Conservation (phyloP, 2,329 filamentous ascomycete species). For the Diaporthe vaccinii region DNA sequence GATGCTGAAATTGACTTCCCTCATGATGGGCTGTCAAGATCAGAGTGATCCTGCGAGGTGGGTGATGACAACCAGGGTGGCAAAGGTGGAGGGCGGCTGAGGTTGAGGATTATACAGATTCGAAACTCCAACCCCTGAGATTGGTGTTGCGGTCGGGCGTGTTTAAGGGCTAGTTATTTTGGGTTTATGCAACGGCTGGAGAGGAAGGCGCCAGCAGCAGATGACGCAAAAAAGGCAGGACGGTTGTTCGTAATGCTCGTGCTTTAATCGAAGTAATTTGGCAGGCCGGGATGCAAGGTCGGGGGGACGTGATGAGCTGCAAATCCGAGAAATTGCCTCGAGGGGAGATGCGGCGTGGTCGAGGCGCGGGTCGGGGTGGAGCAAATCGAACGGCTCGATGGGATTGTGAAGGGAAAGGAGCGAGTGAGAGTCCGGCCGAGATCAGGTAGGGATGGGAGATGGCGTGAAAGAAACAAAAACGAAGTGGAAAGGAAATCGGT, state of each 20-base stretch:
- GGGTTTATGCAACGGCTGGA: constrained; percentile 21
- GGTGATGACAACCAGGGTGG: constrained; percentile 9
- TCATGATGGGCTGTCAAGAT: constrained; percentile 75
- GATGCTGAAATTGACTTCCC: constrained; percentile 99
- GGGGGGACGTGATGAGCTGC: constrained; percentile 25
- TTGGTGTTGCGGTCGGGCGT: constrained; percentile 27
- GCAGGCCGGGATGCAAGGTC: constrained; percentile 35
- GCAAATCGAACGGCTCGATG: constrained; percentile 8
- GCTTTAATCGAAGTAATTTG: constrained; percentile 34
- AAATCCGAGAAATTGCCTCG: constrained; percentile 31
- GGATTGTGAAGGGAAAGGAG: constrained; percentile 8
- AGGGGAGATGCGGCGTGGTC: constrained; percentile 18
- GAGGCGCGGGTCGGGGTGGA: constrained; percentile 5
- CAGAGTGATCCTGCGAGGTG: constrained; percentile 8
- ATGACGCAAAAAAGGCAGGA: constrained; percentile 31
- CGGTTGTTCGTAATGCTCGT: constrained; percentile 33
- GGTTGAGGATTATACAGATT: constrained; percentile 32
- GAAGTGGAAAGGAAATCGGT: constrained; percentile 19
- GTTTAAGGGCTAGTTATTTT: constrained; percentile 26
- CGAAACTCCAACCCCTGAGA: constrained; percentile 30
- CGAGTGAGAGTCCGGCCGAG: constrained; percentile 11
- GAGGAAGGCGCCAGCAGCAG: constrained; percentile 7
- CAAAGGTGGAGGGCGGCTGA: constrained; percentile 4
- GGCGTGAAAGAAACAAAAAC: constrained; percentile 21
- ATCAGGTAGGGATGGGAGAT: constrained; percentile 20